A percentile compares a stretch with the other conserved stretches of the same genome.
Evolutionary conservation across 257 asterid genomes (phyloP).

Genomic region (Solanum gandarillasii): DNA sequence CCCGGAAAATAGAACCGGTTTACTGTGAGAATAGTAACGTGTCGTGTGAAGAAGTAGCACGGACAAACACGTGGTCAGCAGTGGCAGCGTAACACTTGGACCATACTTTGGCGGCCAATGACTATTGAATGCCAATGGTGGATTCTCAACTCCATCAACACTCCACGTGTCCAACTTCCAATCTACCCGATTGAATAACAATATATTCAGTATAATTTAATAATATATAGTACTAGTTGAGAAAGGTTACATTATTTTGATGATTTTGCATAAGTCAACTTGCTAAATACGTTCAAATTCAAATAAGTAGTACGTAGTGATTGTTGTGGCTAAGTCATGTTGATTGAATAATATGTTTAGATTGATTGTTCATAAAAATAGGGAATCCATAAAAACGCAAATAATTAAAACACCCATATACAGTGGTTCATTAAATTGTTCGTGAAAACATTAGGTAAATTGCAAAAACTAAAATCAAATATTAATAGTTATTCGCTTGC

Average conservation of each 20-base stretch:
- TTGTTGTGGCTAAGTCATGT: neutral
- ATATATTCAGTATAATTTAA: too few species aligned
- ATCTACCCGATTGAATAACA: neutral
- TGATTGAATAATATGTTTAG: too few species aligned
- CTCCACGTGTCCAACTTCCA: neutral
- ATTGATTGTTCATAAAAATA: neutral
- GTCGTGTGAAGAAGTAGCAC: neutral
- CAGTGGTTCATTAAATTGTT: neutral
- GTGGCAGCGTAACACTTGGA: neutral
- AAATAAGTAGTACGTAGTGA: neutral
- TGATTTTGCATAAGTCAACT: neutral
- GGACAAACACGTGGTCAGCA: slow-evolving; percentile 25
- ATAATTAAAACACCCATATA: neutral
- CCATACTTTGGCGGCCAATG: neutral
- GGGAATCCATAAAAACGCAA: neutral
- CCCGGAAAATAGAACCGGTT: neutral
- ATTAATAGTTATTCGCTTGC: neutral
- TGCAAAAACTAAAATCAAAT: neutral
- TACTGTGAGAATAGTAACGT: neutral
- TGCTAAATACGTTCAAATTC: neutral
- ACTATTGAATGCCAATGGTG: neutral
- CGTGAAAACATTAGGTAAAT: neutral
- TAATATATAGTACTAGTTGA: neutral
- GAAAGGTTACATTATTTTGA: neutral
- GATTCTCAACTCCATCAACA: neutral